These are phyloP conservation scores for Podaxis sp. DNA, from an alignment of 768 basidiomycete species.

Conservation along the genomic window DNA sequence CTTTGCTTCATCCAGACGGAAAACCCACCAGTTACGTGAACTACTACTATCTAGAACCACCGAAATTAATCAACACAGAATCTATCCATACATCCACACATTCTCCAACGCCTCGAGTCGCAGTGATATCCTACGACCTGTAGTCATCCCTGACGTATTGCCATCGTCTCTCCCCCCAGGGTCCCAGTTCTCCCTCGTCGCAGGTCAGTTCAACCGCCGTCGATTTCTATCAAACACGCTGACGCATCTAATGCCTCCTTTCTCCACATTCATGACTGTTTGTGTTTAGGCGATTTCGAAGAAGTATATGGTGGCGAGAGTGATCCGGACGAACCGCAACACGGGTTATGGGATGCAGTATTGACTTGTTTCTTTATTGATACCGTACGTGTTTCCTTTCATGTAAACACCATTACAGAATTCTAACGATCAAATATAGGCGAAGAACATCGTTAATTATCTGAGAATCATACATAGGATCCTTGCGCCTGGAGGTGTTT, in stretches of 20 bases:
- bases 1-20: background rate
- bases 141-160: constrained; percentile 81
- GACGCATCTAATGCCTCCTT: background rate
- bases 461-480: constrained; percentile 83
- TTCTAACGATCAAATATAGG: constrained; percentile 39
- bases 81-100: constrained; percentile 90
- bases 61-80: constrained; percentile 62
- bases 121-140: constrained; percentile 58
- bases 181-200: constrained; percentile 80
- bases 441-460: constrained; percentile 90
- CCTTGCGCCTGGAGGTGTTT: constrained; percentile 82
- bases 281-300: constrained; percentile 77
- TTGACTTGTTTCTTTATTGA: constrained; percentile 98
- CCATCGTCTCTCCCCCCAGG: constrained; percentile 67
- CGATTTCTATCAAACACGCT: background rate
- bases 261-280: constrained; percentile 4
- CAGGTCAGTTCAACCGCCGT: constrained; percentile 47
- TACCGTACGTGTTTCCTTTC: constrained; percentile 51
- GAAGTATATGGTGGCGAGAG: constrained; percentile 77
- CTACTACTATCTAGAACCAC: constrained; percentile 48
- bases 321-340: constrained; percentile 59
- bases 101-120: constrained; percentile 78
- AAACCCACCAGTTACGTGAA: background rate
- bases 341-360: constrained; percentile 83
- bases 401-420: background rate